phyloP scores from a whole-genome alignment of 345 rosid genomes.

The Brassica juncea region DNA sequence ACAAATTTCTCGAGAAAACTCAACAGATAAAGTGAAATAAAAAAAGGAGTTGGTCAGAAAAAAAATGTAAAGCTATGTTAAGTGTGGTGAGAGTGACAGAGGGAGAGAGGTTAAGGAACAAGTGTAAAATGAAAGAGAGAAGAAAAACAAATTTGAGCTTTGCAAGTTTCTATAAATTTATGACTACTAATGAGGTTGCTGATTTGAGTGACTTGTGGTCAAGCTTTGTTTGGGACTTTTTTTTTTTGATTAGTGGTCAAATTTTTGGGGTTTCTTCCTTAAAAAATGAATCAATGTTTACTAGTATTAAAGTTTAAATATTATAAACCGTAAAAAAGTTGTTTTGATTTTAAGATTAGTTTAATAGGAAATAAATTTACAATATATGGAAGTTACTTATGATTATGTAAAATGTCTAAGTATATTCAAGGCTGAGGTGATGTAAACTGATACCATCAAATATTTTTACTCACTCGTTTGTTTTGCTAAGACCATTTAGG shows the following conservation, averaged over 20 bases:
- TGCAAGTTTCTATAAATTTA: not conserved
- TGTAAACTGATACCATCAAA: not conserved
- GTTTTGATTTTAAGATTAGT: too few species aligned
- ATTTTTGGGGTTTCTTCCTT: not conserved
- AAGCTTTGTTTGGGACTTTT: slow-evolving; percentile 23
- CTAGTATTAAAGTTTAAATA: too few species aligned
- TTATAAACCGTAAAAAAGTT: too few species aligned
- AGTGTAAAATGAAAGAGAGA: slow-evolving; percentile 12
- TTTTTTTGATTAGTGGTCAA: not conserved
- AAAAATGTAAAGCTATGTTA: not conserved
- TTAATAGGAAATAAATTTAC: too few species aligned
- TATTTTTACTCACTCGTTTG: too few species aligned
- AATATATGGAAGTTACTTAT: not conserved
- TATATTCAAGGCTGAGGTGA: not conserved
- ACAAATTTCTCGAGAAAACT: not conserved
- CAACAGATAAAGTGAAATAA: not conserved
- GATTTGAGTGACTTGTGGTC: slow-evolving; percentile 39
- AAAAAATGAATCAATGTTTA: too few species aligned
- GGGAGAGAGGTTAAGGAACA: not conserved
- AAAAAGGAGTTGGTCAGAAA: not conserved
- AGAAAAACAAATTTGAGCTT: slow-evolving; percentile 5
- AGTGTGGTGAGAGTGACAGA: slow-evolving; percentile 18
- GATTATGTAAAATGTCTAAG: not conserved
- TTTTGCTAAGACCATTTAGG: too few species aligned
- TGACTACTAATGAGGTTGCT: slow-evolving; percentile 22